Base-by-base conservation (phyloP, 2,329 filamentous ascomycete genomes). In the Penicillium sp. region DNA sequence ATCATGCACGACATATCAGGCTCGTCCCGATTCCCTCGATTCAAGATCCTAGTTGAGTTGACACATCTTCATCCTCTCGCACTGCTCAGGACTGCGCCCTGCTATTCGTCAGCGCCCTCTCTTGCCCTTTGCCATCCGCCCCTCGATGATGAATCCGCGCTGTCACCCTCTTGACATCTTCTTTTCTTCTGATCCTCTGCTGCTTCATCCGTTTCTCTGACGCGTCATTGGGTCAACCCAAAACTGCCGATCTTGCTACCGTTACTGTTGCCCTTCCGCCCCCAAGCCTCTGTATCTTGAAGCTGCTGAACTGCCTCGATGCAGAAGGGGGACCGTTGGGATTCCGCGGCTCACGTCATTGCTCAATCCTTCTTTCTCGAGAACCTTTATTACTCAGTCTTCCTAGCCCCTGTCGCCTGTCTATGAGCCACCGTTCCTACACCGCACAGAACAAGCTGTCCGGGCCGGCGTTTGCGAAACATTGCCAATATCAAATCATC, bases 1-100 rank as follows among this genome's bases (percentile, higher is more conserved):
- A 66, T 64, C 62, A 66, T 66, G 67, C 67, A 67, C 66, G 67
- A 69, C 66, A 69, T 69, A 67, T 69, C 64, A 66, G 62, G 61
- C 58, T 65, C 38, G 44, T 53, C 60, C 65, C 62, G 56, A 65
- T 65, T 56, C 49, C 47, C 58, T 61, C 60, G 56, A 60, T 60
- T 60, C 41, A 56, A 62, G 59, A 61, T 56, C 57, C 54, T 41
- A 53, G 60, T 56, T 56, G 53, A 68, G 58, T 65, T 64, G 66
- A 68, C 66, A 66, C 66, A 67, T 67, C 55, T 57, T 58, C 48
- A 53, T 52, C 44, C 23, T 63, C 21, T 52, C 45, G 41, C 56
- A 41, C 55, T 56, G 57, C 55, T 57, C 44, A 50, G 26, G 61
- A 55, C 57, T 60, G 52, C 57, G 58, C 65, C 55, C 53, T 61